Conservation (phyloP, 192 early-diverging fungal genomes). For the Dissophora globulifera region DNA sequence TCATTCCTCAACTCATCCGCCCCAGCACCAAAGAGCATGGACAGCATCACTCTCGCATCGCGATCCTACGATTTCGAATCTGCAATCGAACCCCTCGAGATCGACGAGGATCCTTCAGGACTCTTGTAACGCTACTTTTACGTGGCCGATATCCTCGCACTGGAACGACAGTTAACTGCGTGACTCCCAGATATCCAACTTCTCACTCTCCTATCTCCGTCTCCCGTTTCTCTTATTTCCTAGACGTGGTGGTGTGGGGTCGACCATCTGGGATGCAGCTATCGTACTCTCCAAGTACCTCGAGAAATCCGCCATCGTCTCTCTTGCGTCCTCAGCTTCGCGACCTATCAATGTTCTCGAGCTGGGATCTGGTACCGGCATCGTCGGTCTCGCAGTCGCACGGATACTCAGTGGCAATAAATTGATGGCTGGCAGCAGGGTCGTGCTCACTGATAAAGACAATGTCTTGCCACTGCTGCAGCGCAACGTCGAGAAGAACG, state of each 20-base stretch:
- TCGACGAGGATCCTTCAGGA: conserved; percentile 43
- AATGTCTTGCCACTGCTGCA: conserved; percentile 54
- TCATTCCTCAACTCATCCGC: too few relatives aligned
- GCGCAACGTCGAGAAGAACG: conserved; percentile 47
- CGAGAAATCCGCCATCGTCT: conserved; percentile 2
- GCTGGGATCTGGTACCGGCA: conserved; percentile 68
- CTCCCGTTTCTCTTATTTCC: background rate
- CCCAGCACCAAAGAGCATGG: too few relatives aligned
- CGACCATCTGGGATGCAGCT: conserved; percentile 50
- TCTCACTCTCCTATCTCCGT: too few relatives aligned
- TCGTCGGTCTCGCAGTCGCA: conserved; percentile 64
- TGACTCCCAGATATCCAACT: too few relatives aligned
- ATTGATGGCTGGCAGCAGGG: background rate
- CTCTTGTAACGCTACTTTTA: too few relatives aligned
- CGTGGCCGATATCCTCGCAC: too few relatives aligned
- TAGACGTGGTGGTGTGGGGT: conserved; percentile 50
- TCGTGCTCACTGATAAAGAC: conserved; percentile 64
- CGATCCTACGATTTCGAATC: conserved; percentile 43
- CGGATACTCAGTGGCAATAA: conserved; percentile 18
- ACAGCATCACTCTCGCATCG: conserved; percentile 22
- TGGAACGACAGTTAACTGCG: too few relatives aligned
- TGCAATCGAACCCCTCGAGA: conserved; percentile 29
- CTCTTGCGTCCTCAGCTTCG: too few relatives aligned
- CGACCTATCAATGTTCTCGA: conserved; percentile 52
- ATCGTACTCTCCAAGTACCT: conserved; percentile 45